phyloP scores from a whole-genome alignment of 2,329 filamentous ascomycete genomes.

The Colletotrichum sp. region DNA sequence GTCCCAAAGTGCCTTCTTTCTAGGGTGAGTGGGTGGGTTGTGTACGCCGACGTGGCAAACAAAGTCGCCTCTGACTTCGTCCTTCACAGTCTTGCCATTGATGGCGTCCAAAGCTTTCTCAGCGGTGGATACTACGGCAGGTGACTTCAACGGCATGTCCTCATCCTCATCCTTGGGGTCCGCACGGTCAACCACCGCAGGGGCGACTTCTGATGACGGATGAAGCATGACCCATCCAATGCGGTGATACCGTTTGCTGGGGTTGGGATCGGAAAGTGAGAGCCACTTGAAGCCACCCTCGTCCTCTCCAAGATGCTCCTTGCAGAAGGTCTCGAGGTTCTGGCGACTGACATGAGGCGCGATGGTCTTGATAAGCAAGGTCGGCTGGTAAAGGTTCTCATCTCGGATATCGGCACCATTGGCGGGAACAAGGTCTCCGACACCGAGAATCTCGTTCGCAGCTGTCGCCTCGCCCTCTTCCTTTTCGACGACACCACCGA shows the following conservation, averaged over 20 bases:
- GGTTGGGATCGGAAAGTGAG: conserved; percentile 95
- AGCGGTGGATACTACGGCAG: conserved; percentile 63
- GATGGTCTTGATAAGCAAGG: conserved; percentile 96
- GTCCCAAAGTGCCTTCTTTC: conserved; percentile 97
- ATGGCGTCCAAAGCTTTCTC: conserved; percentile 92
- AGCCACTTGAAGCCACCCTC: conserved; percentile 95
- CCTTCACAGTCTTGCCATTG: conserved; percentile 96
- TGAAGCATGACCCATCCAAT: conserved; percentile 99
- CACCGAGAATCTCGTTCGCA: conserved; percentile 89
- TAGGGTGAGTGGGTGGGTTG: conserved; percentile 81
- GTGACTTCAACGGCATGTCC: conserved; percentile 60
- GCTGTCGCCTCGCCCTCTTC: conserved; percentile 95
- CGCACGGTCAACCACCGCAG: conserved; percentile 67
- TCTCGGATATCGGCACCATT: conserved; percentile 87
- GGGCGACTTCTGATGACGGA: conserved; percentile 68
- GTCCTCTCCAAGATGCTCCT: conserved; percentile 88
- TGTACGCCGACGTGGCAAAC: conserved; percentile 97
- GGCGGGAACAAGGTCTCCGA: conserved; percentile 86
- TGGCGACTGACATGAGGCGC: conserved; percentile 93
- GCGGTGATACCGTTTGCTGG: conserved; percentile 93
- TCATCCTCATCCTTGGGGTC: conserved; percentile 75
- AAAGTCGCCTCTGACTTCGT: conserved; percentile 92
- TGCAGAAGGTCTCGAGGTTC: conserved; percentile 93
- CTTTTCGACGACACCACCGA: conserved; percentile 85
- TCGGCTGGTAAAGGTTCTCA: conserved; percentile 86